Evolutionary conservation across 257 asterid species (phyloP).

Genomic region (Hygrophila difformis): DNA sequence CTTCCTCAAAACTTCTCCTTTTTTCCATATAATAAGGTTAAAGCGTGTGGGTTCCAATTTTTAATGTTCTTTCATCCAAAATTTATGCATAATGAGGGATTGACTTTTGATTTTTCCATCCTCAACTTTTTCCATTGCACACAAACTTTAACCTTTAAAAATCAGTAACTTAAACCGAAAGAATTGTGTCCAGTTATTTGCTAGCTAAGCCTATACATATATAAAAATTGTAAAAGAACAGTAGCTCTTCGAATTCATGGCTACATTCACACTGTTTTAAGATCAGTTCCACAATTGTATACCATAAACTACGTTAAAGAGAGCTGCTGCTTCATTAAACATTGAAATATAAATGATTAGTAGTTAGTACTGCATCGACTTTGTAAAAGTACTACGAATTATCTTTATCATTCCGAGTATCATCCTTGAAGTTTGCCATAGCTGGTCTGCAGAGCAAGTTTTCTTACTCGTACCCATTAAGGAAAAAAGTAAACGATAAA

Average conservation of each 20-base stretch:
- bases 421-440: slow-evolving; percentile 50
- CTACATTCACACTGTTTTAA: too few relatives aligned
- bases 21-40: slow-evolving; percentile 7
- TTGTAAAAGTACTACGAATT: too few relatives aligned
- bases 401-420: slow-evolving; percentile 27
- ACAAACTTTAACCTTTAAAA: slow-evolving; percentile 21
- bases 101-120: slow-evolving; percentile 18
- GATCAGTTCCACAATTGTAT: too few relatives aligned
- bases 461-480: slow-evolving; percentile 25
- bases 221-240: too few relatives aligned
- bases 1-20: neutral
- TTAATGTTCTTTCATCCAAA: neutral
- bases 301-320: too few relatives aligned
- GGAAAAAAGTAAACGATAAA: slow-evolving; percentile 12
- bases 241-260: too few relatives aligned
- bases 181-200: slow-evolving; percentile 18
- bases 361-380: too few relatives aligned
- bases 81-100: too few relatives aligned
- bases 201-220: slow-evolving; percentile 19
- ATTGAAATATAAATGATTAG: too few relatives aligned
- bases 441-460: slow-evolving; percentile 32
- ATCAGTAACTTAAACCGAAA: slow-evolving; percentile 15
- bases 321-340: too few relatives aligned
- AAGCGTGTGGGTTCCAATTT: slow-evolving; percentile 22
- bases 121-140: slow-evolving; percentile 21